Percentiles rank a stretch among this genome's conserved stretches.
These are phyloP conservation scores for Hsuehochloa calcarea DNA, from an alignment of 176 grass and related monocot species.

Conservation along the genomic window DNA sequence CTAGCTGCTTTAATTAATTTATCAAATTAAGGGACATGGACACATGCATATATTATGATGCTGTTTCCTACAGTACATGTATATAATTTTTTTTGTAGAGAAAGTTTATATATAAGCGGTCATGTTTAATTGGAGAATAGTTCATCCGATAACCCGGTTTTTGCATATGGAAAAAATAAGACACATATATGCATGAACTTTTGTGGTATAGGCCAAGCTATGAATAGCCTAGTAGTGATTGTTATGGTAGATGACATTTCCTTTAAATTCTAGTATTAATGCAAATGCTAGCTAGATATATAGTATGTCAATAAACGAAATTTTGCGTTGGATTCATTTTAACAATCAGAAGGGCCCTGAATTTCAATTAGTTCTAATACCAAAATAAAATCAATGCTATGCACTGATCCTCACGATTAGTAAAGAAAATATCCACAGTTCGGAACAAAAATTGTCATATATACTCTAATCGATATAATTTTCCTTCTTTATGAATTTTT, in stretches of 20 bases:
- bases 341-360: neutral
- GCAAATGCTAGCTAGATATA: neutral
- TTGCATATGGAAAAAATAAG: neutral
- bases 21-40: neutral
- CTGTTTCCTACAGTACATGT: neutral
- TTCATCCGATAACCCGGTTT: too few relatives aligned
- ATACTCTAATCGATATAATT: neutral
- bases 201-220: neutral
- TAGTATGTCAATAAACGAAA: neutral
- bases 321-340: neutral
- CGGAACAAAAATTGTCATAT: neutral
- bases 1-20: conserved; percentile 28
- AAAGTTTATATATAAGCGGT: neutral
- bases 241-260: neutral
- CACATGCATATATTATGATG: neutral
- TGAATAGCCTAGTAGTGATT: neutral
- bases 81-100: neutral
- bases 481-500: neutral
- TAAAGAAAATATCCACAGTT: neutral
- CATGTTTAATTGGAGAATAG: neutral
- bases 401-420: neutral
- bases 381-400: neutral
- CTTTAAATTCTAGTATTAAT: neutral
- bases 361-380: neutral
- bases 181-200: neutral